These are phyloP conservation scores for Fusarium sp. DNA, from an alignment of 2,329 filamentous ascomycete genomes.

Conservation along the genomic window DNA sequence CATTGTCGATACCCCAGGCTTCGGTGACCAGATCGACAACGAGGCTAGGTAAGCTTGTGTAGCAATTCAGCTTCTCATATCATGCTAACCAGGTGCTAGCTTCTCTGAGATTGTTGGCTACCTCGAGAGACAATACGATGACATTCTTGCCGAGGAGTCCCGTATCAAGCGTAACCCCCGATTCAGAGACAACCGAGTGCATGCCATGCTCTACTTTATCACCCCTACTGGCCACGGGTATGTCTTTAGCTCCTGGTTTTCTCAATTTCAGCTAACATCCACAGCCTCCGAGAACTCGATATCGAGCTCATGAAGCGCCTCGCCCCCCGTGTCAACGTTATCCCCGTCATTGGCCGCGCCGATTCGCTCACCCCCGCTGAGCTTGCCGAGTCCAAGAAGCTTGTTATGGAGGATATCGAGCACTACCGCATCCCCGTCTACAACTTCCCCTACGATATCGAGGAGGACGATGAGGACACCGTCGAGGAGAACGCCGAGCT, in stretches of 20 bases:
- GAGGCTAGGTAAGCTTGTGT: slow-evolving; percentile 82
- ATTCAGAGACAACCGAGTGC: slow-evolving; percentile 99
- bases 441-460: slow-evolving; percentile 99
- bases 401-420: slow-evolving; percentile 99
- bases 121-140: slow-evolving; percentile 99
- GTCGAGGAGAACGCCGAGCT: slow-evolving; percentile 99
- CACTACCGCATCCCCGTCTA: slow-evolving; percentile 99
- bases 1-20: slow-evolving; percentile 98
- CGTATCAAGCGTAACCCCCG: slow-evolving; percentile 99
- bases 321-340: slow-evolving; percentile 97
- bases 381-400: slow-evolving; percentile 98
- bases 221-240: slow-evolving; percentile 96
- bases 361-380: slow-evolving; percentile 97
- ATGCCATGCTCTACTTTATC: slow-evolving; percentile 99
- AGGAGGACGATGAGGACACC: slow-evolving; percentile 99
- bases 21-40: slow-evolving; percentile 99
- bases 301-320: slow-evolving; percentile 99
- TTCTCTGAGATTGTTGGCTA: slow-evolving; percentile 98
- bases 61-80: not conserved
- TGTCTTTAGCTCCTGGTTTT: slow-evolving; percentile 46
- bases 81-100: slow-evolving; percentile 62
- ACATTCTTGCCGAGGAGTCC: slow-evolving; percentile 98
- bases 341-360: slow-evolving; percentile 98
- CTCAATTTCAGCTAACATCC: slow-evolving; percentile 9
- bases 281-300: slow-evolving; percentile 95